Evolutionary conservation across 192 early-diverging fungal genomes (phyloP).

Genomic region (Backusella morwellensis): DNA sequence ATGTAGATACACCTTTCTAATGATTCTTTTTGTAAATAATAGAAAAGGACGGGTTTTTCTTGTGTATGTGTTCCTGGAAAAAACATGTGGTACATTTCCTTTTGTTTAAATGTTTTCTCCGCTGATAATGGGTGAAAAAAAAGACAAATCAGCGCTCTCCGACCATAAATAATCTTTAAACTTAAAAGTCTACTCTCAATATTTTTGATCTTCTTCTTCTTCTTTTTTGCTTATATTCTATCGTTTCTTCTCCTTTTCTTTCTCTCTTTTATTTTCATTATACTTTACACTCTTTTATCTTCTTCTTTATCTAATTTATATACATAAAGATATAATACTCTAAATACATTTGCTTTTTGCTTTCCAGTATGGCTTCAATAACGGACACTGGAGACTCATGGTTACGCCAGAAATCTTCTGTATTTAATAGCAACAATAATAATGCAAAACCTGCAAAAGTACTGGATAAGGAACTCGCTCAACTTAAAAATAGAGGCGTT

Average conservation of each 20-base stretch:
- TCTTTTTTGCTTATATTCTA: not conserved
- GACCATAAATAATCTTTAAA: constrained; percentile 2
- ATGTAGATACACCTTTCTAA: not conserved
- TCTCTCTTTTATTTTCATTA: not conserved
- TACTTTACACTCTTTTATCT: not conserved
- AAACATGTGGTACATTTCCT: constrained; percentile 16
- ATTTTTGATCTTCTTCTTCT: not conserved
- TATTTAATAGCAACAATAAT: not conserved
- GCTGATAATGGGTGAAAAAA: not conserved
- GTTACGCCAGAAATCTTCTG: not conserved
- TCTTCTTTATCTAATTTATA: not conserved
- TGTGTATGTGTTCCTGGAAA: constrained; percentile 16
- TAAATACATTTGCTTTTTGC: not conserved
- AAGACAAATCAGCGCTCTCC: not conserved
- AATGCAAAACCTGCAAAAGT: constrained; percentile 1
- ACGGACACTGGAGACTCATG: constrained; percentile 10
- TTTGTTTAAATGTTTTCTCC: constrained; percentile 8
- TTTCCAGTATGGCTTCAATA: constrained; percentile 1
- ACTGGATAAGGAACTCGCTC: constrained; percentile 10
- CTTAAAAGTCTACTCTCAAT: constrained; percentile 5
- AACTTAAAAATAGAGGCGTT: constrained; percentile 10
- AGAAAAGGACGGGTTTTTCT: constrained; percentile 1
- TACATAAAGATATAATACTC: not conserved
- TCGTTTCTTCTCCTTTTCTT: not conserved
- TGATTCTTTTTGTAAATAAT: not conserved